Evolutionary conservation across 106 monocot species (phyloP), one percentile per base, ranked within the genome.

Genomic region (Allium cepa): DNA sequence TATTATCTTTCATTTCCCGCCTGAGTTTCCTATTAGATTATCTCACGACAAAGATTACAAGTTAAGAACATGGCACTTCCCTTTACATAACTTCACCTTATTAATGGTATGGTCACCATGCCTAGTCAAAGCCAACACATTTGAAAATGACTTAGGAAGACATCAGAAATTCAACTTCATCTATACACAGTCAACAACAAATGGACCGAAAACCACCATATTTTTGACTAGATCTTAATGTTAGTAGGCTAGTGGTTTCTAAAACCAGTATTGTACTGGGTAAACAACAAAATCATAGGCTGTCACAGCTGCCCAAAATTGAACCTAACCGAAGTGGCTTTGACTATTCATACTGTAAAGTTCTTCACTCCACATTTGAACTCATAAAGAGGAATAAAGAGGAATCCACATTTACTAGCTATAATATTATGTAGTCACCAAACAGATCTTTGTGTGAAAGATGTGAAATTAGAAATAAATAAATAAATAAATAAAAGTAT

Each of bases 171-270:
- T 26, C 78, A 81, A 53, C 86, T 93, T 4, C 81, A 88, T 63
- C 83, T 93, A 93, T 93, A 93, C 69, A 73, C 62, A 11, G 78
- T 93, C 46, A 88, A 88, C 27, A 46, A 17, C 8, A 89, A 84
- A 49, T 93, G 93, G 93, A 84, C 86, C 0, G 62, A 22, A 46
- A 53, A 77, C 16, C 83, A 81, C 46, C 26, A 49, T 0, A 76
- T 52, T 45, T 89, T 79, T 11, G 83, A 93, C 70, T 86, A 86
- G 56, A 67, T 94, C 1, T 47, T 94, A 45, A 81, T 86, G 3
- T 83, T 88, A 8, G 80, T 72, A 3, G 93, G 88, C 3, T 78
- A 93, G 56, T 93, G 93, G 93, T 93, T 86, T 63, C 79, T 86
- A 50, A 93, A 93, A 73, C 81, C 88, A 0, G 80, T 88, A 50